Percentiles rank a stretch among this genome's conserved stretches.
These are phyloP conservation scores for Trichoderma lentiforme DNA, from an alignment of 2,329 filamentous ascomycete genomes.

Conservation along the genomic window DNA sequence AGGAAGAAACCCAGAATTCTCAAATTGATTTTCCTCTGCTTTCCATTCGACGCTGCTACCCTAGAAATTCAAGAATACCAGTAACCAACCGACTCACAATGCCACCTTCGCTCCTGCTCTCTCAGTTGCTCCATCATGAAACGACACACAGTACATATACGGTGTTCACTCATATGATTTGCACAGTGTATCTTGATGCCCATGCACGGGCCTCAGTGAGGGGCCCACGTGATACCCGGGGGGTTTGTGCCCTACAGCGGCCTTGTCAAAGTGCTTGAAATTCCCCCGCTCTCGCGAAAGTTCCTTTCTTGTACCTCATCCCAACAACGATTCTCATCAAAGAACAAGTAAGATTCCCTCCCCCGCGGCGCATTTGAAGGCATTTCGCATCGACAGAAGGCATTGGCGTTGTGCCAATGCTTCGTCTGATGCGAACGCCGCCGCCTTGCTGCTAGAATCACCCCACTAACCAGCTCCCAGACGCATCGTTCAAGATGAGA, in stretches of 20 bases:
- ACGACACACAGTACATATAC: background rate
- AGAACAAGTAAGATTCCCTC: constrained; percentile 37
- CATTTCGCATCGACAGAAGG: background rate
- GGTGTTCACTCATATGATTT: background rate
- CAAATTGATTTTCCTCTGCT: background rate
- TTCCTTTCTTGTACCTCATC: constrained; percentile 37
- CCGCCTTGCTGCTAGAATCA: background rate
- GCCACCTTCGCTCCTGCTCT: constrained; percentile 5
- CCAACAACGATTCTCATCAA: constrained; percentile 45
- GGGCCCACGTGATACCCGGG: constrained; percentile 33
- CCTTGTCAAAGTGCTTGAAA: constrained; percentile 31
- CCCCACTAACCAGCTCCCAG: constrained; percentile 21
- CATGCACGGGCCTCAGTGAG: background rate
- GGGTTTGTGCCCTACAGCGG: constrained; percentile 38
- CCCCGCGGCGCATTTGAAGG: background rate
- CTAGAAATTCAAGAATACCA: background rate
- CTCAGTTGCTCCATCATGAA: background rate
- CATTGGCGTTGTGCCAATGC: constrained; percentile 10
- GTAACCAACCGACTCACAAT: background rate
- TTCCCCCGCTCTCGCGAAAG: constrained; percentile 30
- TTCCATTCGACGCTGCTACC: background rate
- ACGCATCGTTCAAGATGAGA: constrained; percentile 64
- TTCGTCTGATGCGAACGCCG: background rate
- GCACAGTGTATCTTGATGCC: background rate
- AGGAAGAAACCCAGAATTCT: background rate